Evolutionary conservation across 2,329 filamentous ascomycete species (phyloP), one percentile per base, ranked within the genome.

Genomic region (Calonectria pteridis): DNA sequence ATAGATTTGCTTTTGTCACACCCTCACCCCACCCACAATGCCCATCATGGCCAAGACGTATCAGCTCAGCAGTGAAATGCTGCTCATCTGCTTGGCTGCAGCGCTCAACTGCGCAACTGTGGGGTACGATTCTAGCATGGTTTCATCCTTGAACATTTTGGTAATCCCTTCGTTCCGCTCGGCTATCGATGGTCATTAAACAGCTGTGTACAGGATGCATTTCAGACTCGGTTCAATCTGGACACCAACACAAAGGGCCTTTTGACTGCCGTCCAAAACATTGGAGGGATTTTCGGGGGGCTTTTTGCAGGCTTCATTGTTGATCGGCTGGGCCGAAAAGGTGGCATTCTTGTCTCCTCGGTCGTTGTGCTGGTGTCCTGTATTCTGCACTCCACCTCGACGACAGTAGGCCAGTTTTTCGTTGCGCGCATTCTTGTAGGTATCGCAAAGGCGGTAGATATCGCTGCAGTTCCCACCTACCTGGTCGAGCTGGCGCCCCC

Each of bases 401-500:
- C 72, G 6, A 64, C 69, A 20, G 68, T 62, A 55, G 72, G 49
- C 0, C 72, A 74, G 13, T 59, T 74, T 29, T 74, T 74, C 23
- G 64, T 74, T 6, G 72, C 53, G 11, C 72, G 72, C 5, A 74
- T 74, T 28, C 64, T 74, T 31, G 63, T 74, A 7, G 72, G 72
- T 28, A 29, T 72, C 18, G 72, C 72, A 49, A 74, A 74, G 72
- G 67, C 72, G 2, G 65, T 74, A 14, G 72, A 74, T 6, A 59
- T 74, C 14, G 72, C 72, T 11, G 69, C 72, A 18, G 72, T 74
- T 4, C 72, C 72, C 2, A 72, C 72, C 14, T 74, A 74, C 26
- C 33, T 74, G 7, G 72, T 74, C 9, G 72, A 74, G 31, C 72
- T 74, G 13, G 72, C 72, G 9, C 69, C 72, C 3, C 72, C 72